Evolutionary conservation across 345 rosid genomes (phyloP).

Genomic region (Syzygium jambos): DNA sequence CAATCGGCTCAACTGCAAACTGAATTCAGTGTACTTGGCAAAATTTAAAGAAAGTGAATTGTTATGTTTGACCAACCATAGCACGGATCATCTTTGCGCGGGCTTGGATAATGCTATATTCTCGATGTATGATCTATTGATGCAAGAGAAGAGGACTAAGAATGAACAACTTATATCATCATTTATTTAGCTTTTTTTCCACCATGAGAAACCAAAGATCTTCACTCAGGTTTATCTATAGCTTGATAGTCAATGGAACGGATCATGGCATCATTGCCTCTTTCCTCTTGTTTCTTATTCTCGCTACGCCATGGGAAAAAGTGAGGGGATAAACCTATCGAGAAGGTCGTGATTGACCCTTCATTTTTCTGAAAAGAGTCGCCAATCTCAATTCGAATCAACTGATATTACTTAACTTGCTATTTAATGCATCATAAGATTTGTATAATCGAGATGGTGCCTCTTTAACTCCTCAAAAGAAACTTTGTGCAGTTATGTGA

Average conservation of each 20-base stretch:
- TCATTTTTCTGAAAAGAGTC: not conserved
- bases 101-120: not conserved
- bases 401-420: not conserved
- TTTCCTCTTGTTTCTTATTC: not conserved
- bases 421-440: not conserved
- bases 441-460: not conserved
- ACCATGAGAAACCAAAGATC: not conserved
- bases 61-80: not conserved
- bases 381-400: accelerated
- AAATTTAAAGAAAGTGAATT: not conserved
- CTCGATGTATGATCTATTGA: too few species aligned
- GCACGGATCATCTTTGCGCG: too few species aligned
- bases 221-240: not conserved
- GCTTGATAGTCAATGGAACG: not conserved
- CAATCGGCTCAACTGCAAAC: not conserved
- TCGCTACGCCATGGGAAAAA: not conserved
- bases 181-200: not conserved
- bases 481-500: not conserved
- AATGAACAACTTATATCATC: too few species aligned
- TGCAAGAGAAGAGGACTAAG: too few species aligned
- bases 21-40: not conserved
- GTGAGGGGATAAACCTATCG: too few species aligned
- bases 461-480: not conserved
- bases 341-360: not conserved
- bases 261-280: not conserved